A percentile compares a stretch with the other conserved stretches of the same genome.
These are phyloP conservation scores for Scedosporium apiospermum DNA, from an alignment of 2,329 filamentous ascomycete genomes.

Conservation along the genomic window DNA sequence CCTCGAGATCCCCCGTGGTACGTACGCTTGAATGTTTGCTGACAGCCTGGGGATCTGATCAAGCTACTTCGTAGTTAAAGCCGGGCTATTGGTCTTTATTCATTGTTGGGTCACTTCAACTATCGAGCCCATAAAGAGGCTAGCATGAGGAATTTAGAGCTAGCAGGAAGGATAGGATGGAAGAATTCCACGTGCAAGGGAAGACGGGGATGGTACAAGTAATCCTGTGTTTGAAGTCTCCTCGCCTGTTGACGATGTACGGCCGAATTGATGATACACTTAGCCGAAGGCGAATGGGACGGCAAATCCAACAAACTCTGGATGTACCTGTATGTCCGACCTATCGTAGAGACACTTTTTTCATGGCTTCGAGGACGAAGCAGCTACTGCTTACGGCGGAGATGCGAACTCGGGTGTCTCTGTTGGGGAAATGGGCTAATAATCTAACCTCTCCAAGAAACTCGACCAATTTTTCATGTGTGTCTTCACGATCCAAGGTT, in stretches of 20 bases:
- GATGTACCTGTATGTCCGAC: no score
- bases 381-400: not conserved
- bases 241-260: not conserved
- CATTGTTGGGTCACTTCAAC: not conserved
- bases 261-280: not conserved
- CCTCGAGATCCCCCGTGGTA: not conserved
- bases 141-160: no score
- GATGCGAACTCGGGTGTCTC: not conserved
- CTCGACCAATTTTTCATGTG: not conserved
- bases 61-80: not conserved
- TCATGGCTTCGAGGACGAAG: no score
- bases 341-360: no score
- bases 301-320: no score
- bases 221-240: not conserved
- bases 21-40: not conserved
- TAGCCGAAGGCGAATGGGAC: not conserved
- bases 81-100: not conserved
- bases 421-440: not conserved
- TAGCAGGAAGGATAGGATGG: not conserved
- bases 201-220: not conserved
- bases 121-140: no score
- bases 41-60: not conserved
- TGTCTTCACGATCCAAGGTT: not conserved
- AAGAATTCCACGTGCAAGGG: not conserved
- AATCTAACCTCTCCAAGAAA: not conserved